Percentiles rank a stretch among this genome's conserved stretches.
Conservation (phyloP, 192 early-diverging fungal genomes). For the Linnemannia hyalina region DNA sequence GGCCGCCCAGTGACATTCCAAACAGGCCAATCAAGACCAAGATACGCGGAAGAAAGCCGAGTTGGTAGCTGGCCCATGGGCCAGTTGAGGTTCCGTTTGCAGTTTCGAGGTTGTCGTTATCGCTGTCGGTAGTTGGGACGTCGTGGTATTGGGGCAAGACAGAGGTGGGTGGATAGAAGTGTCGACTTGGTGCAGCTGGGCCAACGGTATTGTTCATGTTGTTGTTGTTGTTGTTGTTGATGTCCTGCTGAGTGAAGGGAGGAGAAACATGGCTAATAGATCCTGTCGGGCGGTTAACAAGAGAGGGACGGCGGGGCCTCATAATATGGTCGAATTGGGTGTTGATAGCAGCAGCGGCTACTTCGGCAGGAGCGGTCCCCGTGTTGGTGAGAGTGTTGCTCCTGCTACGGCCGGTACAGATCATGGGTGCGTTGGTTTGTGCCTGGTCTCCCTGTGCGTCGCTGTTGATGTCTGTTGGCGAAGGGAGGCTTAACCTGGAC, state of each 20-base stretch:
- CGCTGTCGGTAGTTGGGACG: neutral
- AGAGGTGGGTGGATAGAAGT: constrained; percentile 20
- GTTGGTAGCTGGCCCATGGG: constrained; percentile 21
- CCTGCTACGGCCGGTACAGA: constrained; percentile 48
- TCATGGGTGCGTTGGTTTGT: constrained; percentile 11
- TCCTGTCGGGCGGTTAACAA: constrained; percentile 16
- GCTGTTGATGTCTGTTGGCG: neutral
- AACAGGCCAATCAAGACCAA: constrained; percentile 41
- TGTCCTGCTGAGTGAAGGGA: neutral
- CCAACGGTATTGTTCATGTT: neutral
- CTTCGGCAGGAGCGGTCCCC: constrained; percentile 12
- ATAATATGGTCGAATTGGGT: constrained; percentile 39
- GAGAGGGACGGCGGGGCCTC: constrained; percentile 36
- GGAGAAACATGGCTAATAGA: constrained; percentile 9
- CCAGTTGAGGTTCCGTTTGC: neutral
- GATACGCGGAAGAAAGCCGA: constrained; percentile 51
- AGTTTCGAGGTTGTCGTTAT: neutral
- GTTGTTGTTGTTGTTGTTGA: neutral
- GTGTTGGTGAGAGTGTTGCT: constrained; percentile 43
- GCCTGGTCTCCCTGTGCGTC: constrained; percentile 8
- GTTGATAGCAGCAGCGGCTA: constrained; percentile 21
- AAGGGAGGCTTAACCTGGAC: neutral
- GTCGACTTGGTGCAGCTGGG: neutral
- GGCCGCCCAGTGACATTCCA: constrained; percentile 36
- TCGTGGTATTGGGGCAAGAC: constrained; percentile 31